Conservation (phyloP, 345 rosid species). For the Odontarrhena argentea region DNA sequence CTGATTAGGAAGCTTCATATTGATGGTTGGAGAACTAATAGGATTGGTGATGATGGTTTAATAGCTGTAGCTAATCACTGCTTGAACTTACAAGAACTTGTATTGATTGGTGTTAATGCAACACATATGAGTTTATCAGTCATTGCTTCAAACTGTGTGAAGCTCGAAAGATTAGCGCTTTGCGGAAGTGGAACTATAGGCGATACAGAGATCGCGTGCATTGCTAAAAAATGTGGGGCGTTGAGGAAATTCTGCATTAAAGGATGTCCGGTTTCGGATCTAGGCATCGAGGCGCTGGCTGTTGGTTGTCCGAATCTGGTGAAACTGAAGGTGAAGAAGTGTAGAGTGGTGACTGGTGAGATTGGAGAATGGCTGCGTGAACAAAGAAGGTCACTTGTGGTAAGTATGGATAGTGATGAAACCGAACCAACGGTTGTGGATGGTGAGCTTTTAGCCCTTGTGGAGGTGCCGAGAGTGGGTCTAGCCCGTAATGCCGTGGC, state of each 20-base stretch:
- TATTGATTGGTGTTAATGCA: slow-evolving; percentile 80
- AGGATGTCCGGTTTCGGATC: slow-evolving; percentile 74
- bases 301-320: slow-evolving; percentile 81
- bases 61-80: slow-evolving; percentile 69
- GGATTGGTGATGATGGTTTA: slow-evolving; percentile 85
- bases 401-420: slow-evolving; percentile 63
- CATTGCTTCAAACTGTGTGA: slow-evolving; percentile 66
- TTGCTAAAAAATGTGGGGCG: slow-evolving; percentile 70
- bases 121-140: slow-evolving; percentile 59
- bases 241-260: slow-evolving; percentile 88
- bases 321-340: slow-evolving; percentile 86
- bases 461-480: slow-evolving; percentile 58
- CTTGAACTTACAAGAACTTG: slow-evolving; percentile 72
- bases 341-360: slow-evolving; percentile 67
- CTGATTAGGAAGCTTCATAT: slow-evolving; percentile 77
- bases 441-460: slow-evolving; percentile 39
- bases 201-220: slow-evolving; percentile 73
- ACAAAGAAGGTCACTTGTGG: slow-evolving; percentile 57
- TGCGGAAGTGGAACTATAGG: slow-evolving; percentile 79
- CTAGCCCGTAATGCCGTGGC: slow-evolving; percentile 50
- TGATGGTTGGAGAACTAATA: slow-evolving; percentile 85
- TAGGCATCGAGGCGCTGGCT: slow-evolving; percentile 70
- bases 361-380: slow-evolving; percentile 62
- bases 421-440: slow-evolving; percentile 20
- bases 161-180: slow-evolving; percentile 73